These are phyloP conservation scores for Calonectria naviculata DNA, from an alignment of 2,329 filamentous ascomycete genomes.

Conservation along the genomic window DNA sequence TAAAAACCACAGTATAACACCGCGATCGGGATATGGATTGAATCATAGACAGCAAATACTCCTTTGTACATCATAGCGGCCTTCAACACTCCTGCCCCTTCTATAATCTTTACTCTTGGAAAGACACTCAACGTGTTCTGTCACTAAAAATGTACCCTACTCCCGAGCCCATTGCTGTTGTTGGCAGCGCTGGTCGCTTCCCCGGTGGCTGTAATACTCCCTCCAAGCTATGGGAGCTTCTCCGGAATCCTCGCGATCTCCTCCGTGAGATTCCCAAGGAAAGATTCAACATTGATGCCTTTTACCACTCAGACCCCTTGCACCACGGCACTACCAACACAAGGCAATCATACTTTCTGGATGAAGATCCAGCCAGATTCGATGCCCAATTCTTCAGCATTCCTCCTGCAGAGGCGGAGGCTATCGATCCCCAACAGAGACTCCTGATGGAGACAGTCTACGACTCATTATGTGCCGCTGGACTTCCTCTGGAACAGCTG, in stretches of 20 bases:
- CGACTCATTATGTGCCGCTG: constrained; percentile 36
- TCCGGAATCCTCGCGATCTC: constrained; percentile 45
- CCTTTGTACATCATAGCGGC: not conserved
- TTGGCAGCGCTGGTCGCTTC: constrained; percentile 53
- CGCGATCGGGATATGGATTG: not conserved
- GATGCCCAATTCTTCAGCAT: constrained; percentile 37
- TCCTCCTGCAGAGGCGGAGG: constrained; percentile 31
- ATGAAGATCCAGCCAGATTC: constrained; percentile 35
- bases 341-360: constrained; percentile 42
- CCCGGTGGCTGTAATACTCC: constrained; percentile 47
- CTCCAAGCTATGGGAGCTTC: constrained; percentile 50
- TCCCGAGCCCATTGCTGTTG: constrained; percentile 52
- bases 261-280: constrained; percentile 40
- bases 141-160: not conserved
- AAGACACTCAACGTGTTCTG: not conserved
- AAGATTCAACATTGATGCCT: constrained; percentile 38
- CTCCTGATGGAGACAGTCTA: constrained; percentile 39
- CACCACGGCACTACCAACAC: constrained; percentile 41
- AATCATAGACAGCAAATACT: not conserved
- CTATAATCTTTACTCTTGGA: not conserved
- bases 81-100: not conserved
- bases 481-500: not conserved
- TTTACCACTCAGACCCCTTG: constrained; percentile 41
- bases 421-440: constrained; percentile 44
- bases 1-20: not conserved